Evolutionary conservation across 345 rosid species (phyloP).

Genomic region (Eucalyptus sp.): DNA sequence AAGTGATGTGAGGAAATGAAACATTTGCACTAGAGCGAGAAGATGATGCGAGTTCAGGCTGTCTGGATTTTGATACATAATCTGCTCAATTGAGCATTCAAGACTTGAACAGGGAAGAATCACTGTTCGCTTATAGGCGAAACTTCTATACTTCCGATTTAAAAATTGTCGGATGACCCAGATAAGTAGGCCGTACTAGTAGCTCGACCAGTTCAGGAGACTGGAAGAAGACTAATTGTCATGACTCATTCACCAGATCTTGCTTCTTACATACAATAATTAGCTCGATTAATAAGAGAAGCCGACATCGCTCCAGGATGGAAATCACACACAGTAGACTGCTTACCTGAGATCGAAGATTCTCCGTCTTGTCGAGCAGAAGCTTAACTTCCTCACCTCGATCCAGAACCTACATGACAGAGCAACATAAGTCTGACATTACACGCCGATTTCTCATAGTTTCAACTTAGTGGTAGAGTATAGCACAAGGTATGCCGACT

Average conservation of each 20-base stretch:
- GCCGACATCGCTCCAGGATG: neutral
- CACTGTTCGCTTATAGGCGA: neutral
- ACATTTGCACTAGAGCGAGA: neutral
- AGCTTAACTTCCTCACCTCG: constrained; percentile 27
- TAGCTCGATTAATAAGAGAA: neutral
- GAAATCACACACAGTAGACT: fast-evolving
- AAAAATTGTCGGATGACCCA: fast-evolving
- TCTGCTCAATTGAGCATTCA: neutral
- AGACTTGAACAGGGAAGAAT: neutral
- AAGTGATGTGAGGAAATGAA: neutral
- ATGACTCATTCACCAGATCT: neutral
- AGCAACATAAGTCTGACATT: neutral
- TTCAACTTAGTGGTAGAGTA: neutral
- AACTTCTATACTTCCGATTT: neutral
- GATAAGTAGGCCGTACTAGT: neutral
- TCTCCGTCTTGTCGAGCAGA: constrained; percentile 32
- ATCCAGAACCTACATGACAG: constrained; percentile 15
- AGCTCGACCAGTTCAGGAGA: neutral
- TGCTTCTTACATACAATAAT: neutral
- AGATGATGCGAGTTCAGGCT: neutral
- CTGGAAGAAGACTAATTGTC: neutral
- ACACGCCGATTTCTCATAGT: neutral
- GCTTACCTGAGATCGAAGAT: constrained; percentile 27
- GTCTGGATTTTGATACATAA: neutral
- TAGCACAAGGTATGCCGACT: neutral